phyloP scores from a whole-genome alignment of 305 asterid genomes.

The Stenogyne calaminthoides region DNA sequence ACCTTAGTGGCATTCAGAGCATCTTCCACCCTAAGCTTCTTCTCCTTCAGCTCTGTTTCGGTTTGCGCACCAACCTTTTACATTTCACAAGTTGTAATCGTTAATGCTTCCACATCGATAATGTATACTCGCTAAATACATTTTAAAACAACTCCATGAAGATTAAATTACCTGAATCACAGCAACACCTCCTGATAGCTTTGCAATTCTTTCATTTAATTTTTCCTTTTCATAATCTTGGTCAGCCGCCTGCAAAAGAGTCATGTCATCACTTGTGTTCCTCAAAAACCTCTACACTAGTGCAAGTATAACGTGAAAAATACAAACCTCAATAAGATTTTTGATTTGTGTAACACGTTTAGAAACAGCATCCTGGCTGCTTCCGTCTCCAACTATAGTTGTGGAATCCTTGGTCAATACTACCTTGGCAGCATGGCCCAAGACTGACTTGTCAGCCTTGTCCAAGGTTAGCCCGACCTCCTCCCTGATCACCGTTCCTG shows the following conservation, averaged over 20 bases:
- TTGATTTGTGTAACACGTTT: constrained; percentile 78
- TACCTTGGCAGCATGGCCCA: constrained; percentile 90
- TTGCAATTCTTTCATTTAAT: constrained; percentile 81
- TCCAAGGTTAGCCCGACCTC: constrained; percentile 75
- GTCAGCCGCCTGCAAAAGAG: constrained; percentile 59
- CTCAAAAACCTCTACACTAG: background rate
- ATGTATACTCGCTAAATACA: background rate
- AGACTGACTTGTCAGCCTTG: constrained; percentile 77
- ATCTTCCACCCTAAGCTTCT: constrained; percentile 94
- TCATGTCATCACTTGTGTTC: background rate
- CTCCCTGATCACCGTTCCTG: constrained; percentile 90
- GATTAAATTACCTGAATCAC: constrained; percentile 67
- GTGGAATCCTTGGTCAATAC: constrained; percentile 78
- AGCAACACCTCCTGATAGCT: constrained; percentile 93
- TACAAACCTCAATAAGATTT: constrained; percentile 72
- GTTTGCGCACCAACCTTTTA: constrained; percentile 92
- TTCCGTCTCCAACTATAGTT: constrained; percentile 93
- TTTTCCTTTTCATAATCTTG: constrained; percentile 89
- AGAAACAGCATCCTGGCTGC: constrained; percentile 78
- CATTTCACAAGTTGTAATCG: background rate
- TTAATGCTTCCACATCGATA: background rate
- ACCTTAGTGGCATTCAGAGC: constrained; percentile 97
- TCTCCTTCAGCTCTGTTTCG: constrained; percentile 89
- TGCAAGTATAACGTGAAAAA: constrained; percentile 1
- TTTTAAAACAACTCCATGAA: background rate